These are phyloP conservation scores for Chrysanthemum seticuspe DNA, from an alignment of 129 eudicot genomes.

Conservation along the genomic window DNA sequence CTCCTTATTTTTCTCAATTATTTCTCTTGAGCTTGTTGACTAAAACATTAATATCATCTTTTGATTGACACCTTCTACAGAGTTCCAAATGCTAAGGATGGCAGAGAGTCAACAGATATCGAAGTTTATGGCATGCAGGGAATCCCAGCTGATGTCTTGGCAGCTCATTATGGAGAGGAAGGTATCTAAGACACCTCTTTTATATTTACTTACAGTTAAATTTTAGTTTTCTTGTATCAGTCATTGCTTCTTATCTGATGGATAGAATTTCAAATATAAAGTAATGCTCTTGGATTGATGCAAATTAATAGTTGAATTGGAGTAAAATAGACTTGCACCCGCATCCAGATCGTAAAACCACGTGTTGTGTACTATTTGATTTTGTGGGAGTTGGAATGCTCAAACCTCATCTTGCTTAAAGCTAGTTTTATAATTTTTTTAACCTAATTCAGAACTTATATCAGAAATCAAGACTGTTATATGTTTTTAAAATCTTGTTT, in stretches of 20 bases:
- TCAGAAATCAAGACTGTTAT: too few relatives aligned
- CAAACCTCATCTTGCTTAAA: not conserved
- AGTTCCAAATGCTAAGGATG: constrained; percentile 96
- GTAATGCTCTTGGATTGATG: not conserved
- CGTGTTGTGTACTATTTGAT: not conserved
- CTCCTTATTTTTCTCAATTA: not conserved
- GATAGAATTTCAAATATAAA: not conserved
- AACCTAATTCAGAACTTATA: too few relatives aligned
- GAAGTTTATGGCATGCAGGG: constrained; percentile 99
- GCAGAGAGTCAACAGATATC: constrained; percentile 87
- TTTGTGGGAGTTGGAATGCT: constrained; percentile 7
- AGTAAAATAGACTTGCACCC: constrained; percentile 4
- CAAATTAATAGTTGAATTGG: not conserved
- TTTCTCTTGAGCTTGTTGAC: constrained; percentile 18
- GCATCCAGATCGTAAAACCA: not conserved
- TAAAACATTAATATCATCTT: not conserved
- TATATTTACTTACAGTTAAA: not conserved
- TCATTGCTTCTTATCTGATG: not conserved
- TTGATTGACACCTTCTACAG: constrained; percentile 34
- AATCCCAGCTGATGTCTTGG: constrained; percentile 77
- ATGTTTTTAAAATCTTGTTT: too few relatives aligned
- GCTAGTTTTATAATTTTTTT: not conserved
- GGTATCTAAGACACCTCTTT: constrained; percentile 37
- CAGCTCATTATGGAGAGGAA: constrained; percentile 93
- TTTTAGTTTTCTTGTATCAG: not conserved